Evolutionary conservation across 345 rosid genomes (phyloP), one percentile per base, ranked within the genome.

Genomic region (Arabis alpina): DNA sequence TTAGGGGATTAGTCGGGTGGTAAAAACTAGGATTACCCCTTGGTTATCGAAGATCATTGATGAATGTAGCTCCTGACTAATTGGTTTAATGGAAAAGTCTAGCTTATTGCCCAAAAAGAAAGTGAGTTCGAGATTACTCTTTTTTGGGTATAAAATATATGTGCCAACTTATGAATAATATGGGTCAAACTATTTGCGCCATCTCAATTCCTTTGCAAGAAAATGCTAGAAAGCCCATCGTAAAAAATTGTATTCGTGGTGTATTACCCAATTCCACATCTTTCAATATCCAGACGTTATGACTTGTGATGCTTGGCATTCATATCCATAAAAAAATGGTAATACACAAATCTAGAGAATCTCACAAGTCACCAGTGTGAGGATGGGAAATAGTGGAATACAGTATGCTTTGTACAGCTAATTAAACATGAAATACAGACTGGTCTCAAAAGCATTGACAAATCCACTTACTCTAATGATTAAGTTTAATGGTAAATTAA

Each of bases 361-460:
- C 12, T 60, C 30, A 41, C 10, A 28, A 19, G 23, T 19, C 23
- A 19, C 23, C 23, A 66, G 30, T 41, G 60, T 0, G 41, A 54
- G 30, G 28, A 53, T 36, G 32, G 32, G 2, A 55, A 32, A 37
- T 39, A 72, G 71, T 56, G 71, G 71, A 64, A 59, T 64, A 57
- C 61, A 73, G 23, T 40, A 15, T 50, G 66, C 36, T 30, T 36
- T 58, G 60, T 57, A 65, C 72, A 73, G 77, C 61, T 65, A 54
- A 65, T 64, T 6, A 65, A 50, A 48, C 54, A 57, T 48, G 54
- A 73, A 6, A 57, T 49, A 57, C 66, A 73, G 72, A 41, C 19
- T 73, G 37, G 69, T 54, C 54, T 65, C 53, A 49, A 65, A 73
- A 73, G 77, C 60, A 23, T 41, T 23, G 59, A 50, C 72, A 56